phyloP scores from a whole-genome alignment of 2,329 filamentous ascomycete species.

The Hypoxylon sp. region DNA sequence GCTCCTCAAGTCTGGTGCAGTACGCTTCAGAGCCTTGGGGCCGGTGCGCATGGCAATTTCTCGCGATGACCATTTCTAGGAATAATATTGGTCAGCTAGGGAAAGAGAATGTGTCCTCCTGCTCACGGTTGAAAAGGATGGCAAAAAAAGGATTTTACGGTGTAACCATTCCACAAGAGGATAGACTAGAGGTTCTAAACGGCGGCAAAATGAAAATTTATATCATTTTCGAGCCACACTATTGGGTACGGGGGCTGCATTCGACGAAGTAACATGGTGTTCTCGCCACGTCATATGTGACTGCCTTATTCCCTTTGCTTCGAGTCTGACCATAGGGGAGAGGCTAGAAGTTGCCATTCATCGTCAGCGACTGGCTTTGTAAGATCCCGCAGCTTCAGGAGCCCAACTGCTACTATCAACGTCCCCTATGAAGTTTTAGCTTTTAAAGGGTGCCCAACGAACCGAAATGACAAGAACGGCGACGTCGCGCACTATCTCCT shows the following conservation, averaged over 20 bases:
- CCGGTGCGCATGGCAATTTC: conserved; percentile 1
- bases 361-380: conserved; percentile 35
- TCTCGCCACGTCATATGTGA: conserved; percentile 26
- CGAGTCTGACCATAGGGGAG: conserved; percentile 16
- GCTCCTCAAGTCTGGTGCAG: conserved; percentile 5
- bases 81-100: conserved; percentile 11
- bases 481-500: background rate
- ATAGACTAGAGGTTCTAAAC: conserved; percentile 33
- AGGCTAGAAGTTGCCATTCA: conserved; percentile 26
- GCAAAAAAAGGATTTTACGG: conserved; percentile 12
- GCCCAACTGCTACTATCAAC: conserved; percentile 9
- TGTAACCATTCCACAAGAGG: conserved; percentile 30
- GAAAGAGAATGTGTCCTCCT: conserved; percentile 8
- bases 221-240: conserved; percentile 9
- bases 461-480: background rate
- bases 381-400: conserved; percentile 17
- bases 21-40: background rate
- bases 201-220: conserved; percentile 24
- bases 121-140: conserved; percentile 4
- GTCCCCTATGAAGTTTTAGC: conserved; percentile 6
- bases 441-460: conserved; percentile 13
- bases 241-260: conserved; percentile 23
- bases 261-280: conserved; percentile 18
- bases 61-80: conserved; percentile 5
- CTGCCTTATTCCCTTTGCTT: conserved; percentile 14